phyloP scores from a whole-genome alignment of 2,329 filamentous ascomycete genomes.

The Fusarium vanettenii region DNA sequence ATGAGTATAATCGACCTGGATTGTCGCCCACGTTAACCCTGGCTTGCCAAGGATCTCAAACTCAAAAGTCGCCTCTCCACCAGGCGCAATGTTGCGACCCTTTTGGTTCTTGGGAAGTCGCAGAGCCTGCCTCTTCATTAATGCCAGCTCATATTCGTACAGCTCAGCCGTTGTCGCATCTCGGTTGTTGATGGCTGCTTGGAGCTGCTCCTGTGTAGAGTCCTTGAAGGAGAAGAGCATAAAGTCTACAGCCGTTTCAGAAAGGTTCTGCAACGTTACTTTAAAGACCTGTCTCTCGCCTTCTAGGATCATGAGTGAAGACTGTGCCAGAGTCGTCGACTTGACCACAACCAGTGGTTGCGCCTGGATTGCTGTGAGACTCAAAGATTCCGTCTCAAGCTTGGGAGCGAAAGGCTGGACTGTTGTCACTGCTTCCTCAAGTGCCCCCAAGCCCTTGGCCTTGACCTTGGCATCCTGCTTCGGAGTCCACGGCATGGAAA shows the following conservation, averaged over 20 bases:
- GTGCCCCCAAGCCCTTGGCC: slow-evolving; percentile 72
- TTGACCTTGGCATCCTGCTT: slow-evolving; percentile 80
- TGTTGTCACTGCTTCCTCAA: slow-evolving; percentile 58
- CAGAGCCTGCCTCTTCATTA: slow-evolving; percentile 79
- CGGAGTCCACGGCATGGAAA: slow-evolving; percentile 80
- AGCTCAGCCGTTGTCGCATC: slow-evolving; percentile 82
- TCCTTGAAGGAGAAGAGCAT: slow-evolving; percentile 91
- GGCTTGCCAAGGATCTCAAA: slow-evolving; percentile 90
- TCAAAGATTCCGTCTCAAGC: slow-evolving; percentile 64
- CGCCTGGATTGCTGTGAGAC: slow-evolving; percentile 79
- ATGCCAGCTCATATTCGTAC: slow-evolving; percentile 86
- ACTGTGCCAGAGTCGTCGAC: slow-evolving; percentile 82
- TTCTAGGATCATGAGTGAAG: slow-evolving; percentile 91
- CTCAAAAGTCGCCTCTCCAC: slow-evolving; percentile 76
- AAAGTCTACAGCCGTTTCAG: slow-evolving; percentile 81
- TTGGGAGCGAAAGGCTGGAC: slow-evolving; percentile 53
- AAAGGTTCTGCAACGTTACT: slow-evolving; percentile 84
- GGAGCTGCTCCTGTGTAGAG: slow-evolving; percentile 82
- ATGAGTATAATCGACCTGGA: slow-evolving; percentile 88
- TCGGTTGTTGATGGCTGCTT: slow-evolving; percentile 78
- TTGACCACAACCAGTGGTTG: slow-evolving; percentile 84
- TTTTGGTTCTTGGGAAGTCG: slow-evolving; percentile 65
- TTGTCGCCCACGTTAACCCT: slow-evolving; percentile 80
- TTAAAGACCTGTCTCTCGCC: slow-evolving; percentile 84
- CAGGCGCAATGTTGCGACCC: slow-evolving; percentile 72